Evolutionary conservation across 179 eudicot species (phyloP).

Genomic region (Silene coronaria): DNA sequence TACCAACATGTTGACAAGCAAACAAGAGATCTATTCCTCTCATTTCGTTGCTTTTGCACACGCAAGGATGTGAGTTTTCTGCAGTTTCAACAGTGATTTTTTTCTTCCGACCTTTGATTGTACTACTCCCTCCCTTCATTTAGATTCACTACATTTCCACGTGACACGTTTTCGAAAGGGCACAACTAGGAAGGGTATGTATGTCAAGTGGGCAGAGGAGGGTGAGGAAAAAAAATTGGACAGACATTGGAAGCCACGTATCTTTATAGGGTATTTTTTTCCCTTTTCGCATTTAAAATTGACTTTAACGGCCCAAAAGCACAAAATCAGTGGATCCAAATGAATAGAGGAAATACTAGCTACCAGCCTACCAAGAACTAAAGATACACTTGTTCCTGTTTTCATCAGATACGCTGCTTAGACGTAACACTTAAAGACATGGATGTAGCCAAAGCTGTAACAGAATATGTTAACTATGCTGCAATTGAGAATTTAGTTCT

Average conservation of each 20-base stretch:
- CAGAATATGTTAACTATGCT: constrained; percentile 55
- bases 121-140: background rate
- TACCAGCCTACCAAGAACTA: background rate
- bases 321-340: background rate
- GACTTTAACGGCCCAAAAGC: background rate
- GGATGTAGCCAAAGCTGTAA: constrained; percentile 58
- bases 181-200: too few relatives aligned
- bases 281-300: background rate
- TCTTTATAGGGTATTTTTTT: too few relatives aligned
- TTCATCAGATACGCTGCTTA: constrained; percentile 53
- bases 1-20: constrained; percentile 51
- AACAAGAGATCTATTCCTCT: constrained; percentile 59
- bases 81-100: background rate
- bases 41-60: constrained; percentile 78
- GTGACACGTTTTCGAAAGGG: too few relatives aligned
- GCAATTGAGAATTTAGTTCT: constrained; percentile 76
- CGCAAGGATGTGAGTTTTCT: constrained; percentile 66
- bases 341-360: background rate
- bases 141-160: background rate
- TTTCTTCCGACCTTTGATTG: background rate
- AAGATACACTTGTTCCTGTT: constrained; percentile 4
- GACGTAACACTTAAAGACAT: constrained; percentile 71
- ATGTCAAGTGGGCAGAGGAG: too few relatives aligned
- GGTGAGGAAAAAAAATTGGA: background rate
- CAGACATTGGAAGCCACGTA: background rate